Conservation (phyloP, 345 rosid genomes). For the Sonneratia alba region DNA sequence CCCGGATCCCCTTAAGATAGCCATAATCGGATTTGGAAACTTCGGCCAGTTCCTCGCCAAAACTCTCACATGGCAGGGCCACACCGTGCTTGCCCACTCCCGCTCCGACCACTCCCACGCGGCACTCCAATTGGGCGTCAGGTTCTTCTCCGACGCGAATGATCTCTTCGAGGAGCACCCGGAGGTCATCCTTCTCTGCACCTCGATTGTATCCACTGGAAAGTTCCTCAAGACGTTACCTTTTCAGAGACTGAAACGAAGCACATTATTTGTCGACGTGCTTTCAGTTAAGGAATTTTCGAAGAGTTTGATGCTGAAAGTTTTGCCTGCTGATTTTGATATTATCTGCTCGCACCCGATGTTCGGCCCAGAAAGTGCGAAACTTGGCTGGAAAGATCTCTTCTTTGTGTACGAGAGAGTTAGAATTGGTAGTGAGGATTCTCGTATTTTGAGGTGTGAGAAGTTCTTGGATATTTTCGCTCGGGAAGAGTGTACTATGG, state of each 20-base stretch:
- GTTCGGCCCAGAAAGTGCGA: slow-evolving; percentile 72
- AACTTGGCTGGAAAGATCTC: slow-evolving; percentile 40
- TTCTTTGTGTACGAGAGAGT: slow-evolving; percentile 59
- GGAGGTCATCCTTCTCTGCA: slow-evolving; percentile 41
- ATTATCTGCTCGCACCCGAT: slow-evolving; percentile 67
- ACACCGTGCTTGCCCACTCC: slow-evolving; percentile 49
- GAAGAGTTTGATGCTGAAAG: slow-evolving; percentile 32
- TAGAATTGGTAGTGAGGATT: slow-evolving; percentile 36
- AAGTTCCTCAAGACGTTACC: slow-evolving; percentile 38
- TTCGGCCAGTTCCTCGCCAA: slow-evolving; percentile 72
- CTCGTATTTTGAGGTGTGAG: slow-evolving; percentile 27
- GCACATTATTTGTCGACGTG: slow-evolving; percentile 65
- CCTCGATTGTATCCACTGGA: slow-evolving; percentile 59
- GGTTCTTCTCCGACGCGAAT: slow-evolving; percentile 35
- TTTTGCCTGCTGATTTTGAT: slow-evolving; percentile 53
- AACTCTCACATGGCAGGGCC: slow-evolving; percentile 57
- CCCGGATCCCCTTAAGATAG: slow-evolving; percentile 40
- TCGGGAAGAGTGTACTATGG: slow-evolving; percentile 43
- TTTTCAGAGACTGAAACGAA: slow-evolving; percentile 52
- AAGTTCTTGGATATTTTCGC: slow-evolving; percentile 28
- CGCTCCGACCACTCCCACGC: slow-evolving; percentile 41
- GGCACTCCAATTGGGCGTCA: slow-evolving; percentile 42
- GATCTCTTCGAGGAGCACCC: slow-evolving; percentile 20
- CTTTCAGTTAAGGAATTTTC: slow-evolving; percentile 67
- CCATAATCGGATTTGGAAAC: slow-evolving; percentile 71